phyloP scores from a whole-genome alignment of 257 asterid genomes.

The Perilla frutescens region DNA sequence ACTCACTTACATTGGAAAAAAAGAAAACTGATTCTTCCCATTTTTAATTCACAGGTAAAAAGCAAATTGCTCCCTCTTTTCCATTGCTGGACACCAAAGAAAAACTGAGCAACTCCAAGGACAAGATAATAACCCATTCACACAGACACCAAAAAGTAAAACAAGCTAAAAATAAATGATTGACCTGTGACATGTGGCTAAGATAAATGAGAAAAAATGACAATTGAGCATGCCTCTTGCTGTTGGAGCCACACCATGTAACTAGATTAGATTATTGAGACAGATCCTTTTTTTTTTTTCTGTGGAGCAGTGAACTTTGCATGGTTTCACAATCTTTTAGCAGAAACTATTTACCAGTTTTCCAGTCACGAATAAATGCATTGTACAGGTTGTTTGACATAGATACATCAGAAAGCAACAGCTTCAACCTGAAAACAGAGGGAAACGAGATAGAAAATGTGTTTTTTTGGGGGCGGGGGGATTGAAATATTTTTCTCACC shows the following conservation, averaged over 20 bases:
- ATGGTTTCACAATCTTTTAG: background rate
- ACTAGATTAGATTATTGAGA: slow-evolving; percentile 5
- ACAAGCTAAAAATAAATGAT: slow-evolving; percentile 10
- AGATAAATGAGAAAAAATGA: slow-evolving; percentile 3
- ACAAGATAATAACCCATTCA: slow-evolving; percentile 11
- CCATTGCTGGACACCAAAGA: background rate
- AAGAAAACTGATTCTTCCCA: background rate
- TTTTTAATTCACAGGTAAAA: slow-evolving; percentile 12
- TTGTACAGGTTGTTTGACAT: slow-evolving; percentile 14
- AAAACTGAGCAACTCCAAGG: background rate
- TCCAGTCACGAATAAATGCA: background rate
- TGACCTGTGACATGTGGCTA: slow-evolving; percentile 6
- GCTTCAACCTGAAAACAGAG: slow-evolving; percentile 11
- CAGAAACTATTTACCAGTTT: slow-evolving; percentile 1
- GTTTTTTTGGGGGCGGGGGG: no score
- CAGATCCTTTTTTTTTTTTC: background rate
- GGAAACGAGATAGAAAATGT: background rate
- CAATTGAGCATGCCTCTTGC: slow-evolving; percentile 5
- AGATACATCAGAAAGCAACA: slow-evolving; percentile 24
- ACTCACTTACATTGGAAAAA: background rate
- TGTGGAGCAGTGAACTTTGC: background rate
- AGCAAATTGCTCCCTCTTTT: background rate
- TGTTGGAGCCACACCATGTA: slow-evolving; percentile 20
- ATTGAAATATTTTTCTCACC: background rate
- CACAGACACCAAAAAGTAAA: background rate